These are phyloP conservation scores for Musa schizocarpa DNA, from an alignment of 176 grass and related monocot species.

Conservation along the genomic window DNA sequence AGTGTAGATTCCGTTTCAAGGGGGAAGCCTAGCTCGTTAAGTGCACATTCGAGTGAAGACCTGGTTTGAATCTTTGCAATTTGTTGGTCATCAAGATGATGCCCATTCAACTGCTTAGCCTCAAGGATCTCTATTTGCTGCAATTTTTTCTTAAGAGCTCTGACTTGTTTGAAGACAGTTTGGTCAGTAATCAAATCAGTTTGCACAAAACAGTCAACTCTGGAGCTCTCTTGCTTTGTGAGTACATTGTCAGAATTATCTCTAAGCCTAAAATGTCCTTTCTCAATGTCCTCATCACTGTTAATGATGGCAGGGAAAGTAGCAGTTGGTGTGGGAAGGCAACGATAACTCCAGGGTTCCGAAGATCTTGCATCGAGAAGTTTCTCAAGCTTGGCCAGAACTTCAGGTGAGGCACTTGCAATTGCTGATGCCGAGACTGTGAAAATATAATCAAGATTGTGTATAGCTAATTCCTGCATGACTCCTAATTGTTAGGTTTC, in stretches of 20 bases:
- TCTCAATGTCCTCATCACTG: conserved; percentile 55
- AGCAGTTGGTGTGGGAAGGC: conserved; percentile 79
- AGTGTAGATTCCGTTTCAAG: conserved; percentile 31
- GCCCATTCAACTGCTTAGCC: conserved; percentile 57
- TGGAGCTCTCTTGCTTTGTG: conserved; percentile 45
- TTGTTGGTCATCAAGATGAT: conserved; percentile 80
- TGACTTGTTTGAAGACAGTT: conserved; percentile 69
- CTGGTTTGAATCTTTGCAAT: conserved; percentile 72
- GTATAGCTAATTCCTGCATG: conserved; percentile 78
- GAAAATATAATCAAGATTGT: conserved; percentile 96
- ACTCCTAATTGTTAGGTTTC: conserved; percentile 17
- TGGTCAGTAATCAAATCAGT: conserved; percentile 52
- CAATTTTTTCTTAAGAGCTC: conserved; percentile 81
- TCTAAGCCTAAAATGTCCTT: conserved; percentile 35
- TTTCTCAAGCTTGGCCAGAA: conserved; percentile 71
- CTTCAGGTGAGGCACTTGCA: conserved; percentile 63
- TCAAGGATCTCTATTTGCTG: conserved; percentile 98
- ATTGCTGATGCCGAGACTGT: conserved; percentile 59
- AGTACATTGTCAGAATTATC: conserved; percentile 34
- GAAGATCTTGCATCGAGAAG: conserved; percentile 69
- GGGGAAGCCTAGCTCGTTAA: conserved; percentile 64
- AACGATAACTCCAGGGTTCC: conserved; percentile 75
- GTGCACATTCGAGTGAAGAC: conserved; percentile 55
- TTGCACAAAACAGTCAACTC: conserved; percentile 52
- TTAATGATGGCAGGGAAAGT: conserved; percentile 74